These are phyloP conservation scores for Euphorbia peplus DNA, from an alignment of 345 rosid genomes.

Conservation along the genomic window DNA sequence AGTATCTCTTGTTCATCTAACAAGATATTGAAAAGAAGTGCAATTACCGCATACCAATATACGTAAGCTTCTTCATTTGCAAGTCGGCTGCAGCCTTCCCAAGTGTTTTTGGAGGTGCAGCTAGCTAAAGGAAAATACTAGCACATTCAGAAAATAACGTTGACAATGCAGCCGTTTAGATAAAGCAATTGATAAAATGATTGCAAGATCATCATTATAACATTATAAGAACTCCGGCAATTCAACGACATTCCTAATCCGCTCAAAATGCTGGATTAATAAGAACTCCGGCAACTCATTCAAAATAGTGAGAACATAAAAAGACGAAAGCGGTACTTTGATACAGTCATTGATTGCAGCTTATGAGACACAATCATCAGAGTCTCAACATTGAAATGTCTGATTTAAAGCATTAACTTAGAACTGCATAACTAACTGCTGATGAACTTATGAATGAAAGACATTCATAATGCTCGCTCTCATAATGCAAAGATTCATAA, in stretches of 20 bases:
- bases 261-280: background rate
- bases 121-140: constrained; percentile 51
- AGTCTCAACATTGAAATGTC: no score
- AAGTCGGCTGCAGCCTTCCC: constrained; percentile 74
- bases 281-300: background rate
- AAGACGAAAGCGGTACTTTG: constrained; percentile 45
- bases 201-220: background rate
- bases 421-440: no score
- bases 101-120: constrained; percentile 59
- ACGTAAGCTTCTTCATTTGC: constrained; percentile 77
- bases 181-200: background rate
- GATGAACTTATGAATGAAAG: no score
- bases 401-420: no score
- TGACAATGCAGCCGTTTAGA: background rate
- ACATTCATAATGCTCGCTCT: background rate
- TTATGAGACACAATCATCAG: no score
- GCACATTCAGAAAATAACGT: constrained; percentile 14
- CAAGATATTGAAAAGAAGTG: constrained; percentile 6
- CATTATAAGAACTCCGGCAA: background rate
- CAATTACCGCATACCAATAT: constrained; percentile 46
- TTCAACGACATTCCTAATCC: background rate
- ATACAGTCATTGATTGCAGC: no score
- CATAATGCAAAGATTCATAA: background rate
- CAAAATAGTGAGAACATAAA: background rate
- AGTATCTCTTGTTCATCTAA: background rate